Evolutionary conservation across 768 basidiomycete genomes (phyloP).

Genomic region (Pleurotus salmoneostramineus): DNA sequence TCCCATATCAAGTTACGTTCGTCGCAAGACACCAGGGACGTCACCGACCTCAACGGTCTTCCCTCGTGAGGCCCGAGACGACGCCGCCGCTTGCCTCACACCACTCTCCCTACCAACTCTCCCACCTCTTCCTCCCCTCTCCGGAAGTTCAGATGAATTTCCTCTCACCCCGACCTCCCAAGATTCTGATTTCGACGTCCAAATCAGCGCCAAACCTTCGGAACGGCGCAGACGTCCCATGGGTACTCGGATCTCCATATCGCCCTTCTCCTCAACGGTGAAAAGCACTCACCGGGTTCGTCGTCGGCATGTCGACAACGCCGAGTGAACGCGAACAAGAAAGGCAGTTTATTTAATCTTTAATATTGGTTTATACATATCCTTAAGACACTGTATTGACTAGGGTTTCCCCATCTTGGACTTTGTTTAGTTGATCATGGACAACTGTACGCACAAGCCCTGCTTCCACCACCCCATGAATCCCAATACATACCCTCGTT

Average conservation of each 20-base stretch:
- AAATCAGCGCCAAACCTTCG: conserved; percentile 18
- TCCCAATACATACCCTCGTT: background rate
- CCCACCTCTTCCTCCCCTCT: conserved; percentile 46
- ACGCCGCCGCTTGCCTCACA: conserved; percentile 35
- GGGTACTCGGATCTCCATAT: conserved; percentile 42
- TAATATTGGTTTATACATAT: background rate
- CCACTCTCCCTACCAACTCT: conserved; percentile 66
- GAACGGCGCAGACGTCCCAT: conserved; percentile 32
- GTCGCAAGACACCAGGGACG: conserved; percentile 72
- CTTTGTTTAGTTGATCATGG: conserved; percentile 5
- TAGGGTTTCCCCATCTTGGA: conserved; percentile 4
- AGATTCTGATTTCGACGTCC: conserved; percentile 13
- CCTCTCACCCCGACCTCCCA: conserved; percentile 30
- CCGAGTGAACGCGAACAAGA: background rate
- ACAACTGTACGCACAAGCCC: conserved; percentile 1
- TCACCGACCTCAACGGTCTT: conserved; percentile 71
- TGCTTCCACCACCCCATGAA: too few species aligned
- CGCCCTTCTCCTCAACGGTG: conserved; percentile 24
- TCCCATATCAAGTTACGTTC: conserved; percentile 77
- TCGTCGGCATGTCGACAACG: conserved; percentile 15
- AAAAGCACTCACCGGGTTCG: conserved; percentile 24
- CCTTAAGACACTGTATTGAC: background rate
- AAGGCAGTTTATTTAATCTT: background rate
- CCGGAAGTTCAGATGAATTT: conserved; percentile 38
- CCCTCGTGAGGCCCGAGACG: conserved; percentile 37